Evolutionary conservation across 495 filamentous ascomycete species (phyloP).

Genomic region (Cladorrhinum samala): DNA sequence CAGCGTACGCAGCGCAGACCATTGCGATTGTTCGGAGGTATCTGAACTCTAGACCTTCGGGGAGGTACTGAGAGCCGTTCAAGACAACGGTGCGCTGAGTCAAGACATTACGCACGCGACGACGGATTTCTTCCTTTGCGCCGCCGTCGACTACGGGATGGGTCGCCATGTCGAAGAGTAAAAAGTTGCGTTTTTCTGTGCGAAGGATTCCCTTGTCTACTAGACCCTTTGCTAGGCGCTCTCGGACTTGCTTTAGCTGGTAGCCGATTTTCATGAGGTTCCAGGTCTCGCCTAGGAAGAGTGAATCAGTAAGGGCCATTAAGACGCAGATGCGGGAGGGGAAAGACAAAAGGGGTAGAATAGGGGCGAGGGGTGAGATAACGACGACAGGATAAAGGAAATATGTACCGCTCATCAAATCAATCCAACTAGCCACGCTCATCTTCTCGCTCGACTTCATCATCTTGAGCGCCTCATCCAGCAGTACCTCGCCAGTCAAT

Average conservation of each 20-base stretch:
- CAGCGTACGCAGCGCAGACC: slow-evolving; percentile 97
- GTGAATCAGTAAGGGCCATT: slow-evolving; percentile 4
- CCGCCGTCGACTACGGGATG: slow-evolving; percentile 96
- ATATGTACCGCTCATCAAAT: slow-evolving; percentile 86
- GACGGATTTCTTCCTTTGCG: slow-evolving; percentile 93
- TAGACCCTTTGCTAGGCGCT: slow-evolving; percentile 94
- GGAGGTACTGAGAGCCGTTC: slow-evolving; percentile 73
- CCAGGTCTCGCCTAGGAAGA: slow-evolving; percentile 83
- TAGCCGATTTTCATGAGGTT: slow-evolving; percentile 99
- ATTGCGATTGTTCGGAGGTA: slow-evolving; percentile 87
- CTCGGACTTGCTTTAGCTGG: slow-evolving; percentile 97
- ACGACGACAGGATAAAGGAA: not conserved
- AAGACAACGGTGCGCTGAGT: slow-evolving; percentile 92
- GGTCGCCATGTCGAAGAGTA: slow-evolving; percentile 99
- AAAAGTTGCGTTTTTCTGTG: slow-evolving; percentile 98
- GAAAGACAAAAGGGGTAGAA: not conserved
- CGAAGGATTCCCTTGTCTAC: slow-evolving; percentile 98
- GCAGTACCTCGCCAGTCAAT: slow-evolving; percentile 91
- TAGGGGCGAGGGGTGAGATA: not conserved
- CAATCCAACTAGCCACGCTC: slow-evolving; percentile 98
- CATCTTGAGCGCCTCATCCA: slow-evolving; percentile 98
- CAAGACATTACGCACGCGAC: slow-evolving; percentile 84
- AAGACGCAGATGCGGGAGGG: too few species aligned
- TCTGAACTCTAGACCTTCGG: slow-evolving; percentile 88
- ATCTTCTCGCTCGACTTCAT: slow-evolving; percentile 99